These are phyloP conservation scores for Salix udensis DNA, from an alignment of 345 rosid genomes.

Conservation along the genomic window DNA sequence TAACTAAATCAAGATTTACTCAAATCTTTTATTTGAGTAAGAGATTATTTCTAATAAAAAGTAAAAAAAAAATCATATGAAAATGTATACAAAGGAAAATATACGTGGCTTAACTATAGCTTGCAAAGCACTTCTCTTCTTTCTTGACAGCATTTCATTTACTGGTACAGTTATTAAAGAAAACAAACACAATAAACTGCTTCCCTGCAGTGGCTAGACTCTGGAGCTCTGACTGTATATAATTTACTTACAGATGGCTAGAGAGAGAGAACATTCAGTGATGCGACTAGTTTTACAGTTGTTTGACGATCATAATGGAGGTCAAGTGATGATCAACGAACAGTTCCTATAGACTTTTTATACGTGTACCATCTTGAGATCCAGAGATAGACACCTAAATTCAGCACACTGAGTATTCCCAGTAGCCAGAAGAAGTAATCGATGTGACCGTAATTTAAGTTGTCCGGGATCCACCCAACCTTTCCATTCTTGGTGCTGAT, in stretches of 20 bases:
- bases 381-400: conserved; percentile 27
- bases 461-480: conserved; percentile 40
- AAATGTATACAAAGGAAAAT: not conserved
- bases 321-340: not conserved
- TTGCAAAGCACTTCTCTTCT: not conserved
- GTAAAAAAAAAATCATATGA: too few relatives aligned
- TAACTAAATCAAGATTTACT: too few relatives aligned
- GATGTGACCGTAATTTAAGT: conserved; percentile 38
- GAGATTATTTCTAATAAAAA: too few relatives aligned
- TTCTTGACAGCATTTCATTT: not conserved
- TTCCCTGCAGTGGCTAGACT: not conserved
- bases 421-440: conserved; percentile 43
- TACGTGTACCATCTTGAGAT: conserved; percentile 43
- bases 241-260: not conserved
- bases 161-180: not conserved
- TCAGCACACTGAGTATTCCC: conserved; percentile 30
- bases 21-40: too few relatives aligned
- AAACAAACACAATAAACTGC: not conserved
- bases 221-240: not conserved
- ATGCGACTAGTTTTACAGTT: not conserved
- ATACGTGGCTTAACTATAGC: not conserved
- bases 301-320: not conserved
- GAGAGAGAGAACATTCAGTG: not conserved
- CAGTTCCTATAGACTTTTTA: conserved; percentile 24
- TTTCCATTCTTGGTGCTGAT: conserved; percentile 29